These are phyloP conservation scores for Xylaria longipes DNA, from an alignment of 495 filamentous ascomycete species.

Conservation along the genomic window DNA sequence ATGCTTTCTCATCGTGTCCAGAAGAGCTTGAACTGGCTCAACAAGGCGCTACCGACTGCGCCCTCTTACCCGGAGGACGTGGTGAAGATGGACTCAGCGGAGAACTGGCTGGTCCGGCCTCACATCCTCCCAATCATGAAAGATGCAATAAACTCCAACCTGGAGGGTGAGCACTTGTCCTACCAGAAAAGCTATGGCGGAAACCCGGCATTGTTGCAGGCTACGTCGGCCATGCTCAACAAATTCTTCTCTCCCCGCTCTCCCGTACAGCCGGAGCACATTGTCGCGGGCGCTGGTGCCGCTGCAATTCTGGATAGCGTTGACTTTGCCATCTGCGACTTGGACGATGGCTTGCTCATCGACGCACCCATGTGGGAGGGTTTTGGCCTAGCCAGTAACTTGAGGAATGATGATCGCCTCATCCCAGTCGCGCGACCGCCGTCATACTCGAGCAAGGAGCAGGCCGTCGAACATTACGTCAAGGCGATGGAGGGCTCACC, in stretches of 20 bases:
- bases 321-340: conserved; percentile 1
- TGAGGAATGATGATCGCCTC: conserved; percentile 4
- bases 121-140: conserved; percentile 13
- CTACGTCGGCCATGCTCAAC: conserved; percentile 13
- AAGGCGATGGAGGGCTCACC: conserved; percentile 7
- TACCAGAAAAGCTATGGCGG: neutral
- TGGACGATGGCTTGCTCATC: conserved; percentile 1
- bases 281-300: neutral
- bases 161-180: conserved; percentile 4
- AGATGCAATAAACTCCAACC: neutral
- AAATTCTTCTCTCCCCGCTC: conserved; percentile 3
- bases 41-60: neutral
- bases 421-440: neutral
- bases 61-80: conserved; percentile 10
- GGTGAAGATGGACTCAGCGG: conserved; percentile 17
- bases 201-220: neutral
- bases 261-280: neutral
- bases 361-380: conserved; percentile 8
- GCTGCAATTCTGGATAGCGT: conserved; percentile 6
- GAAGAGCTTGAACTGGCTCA: conserved; percentile 12
- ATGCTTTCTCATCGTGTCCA: conserved; percentile 14
- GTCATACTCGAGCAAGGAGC: conserved; percentile 1
- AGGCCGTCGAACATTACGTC: neutral
- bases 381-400: conserved; percentile 3
- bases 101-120: conserved; percentile 17